Percentiles rank a stretch among this genome's conserved stretches.
Conservation (phyloP, 495 filamentous ascomycete genomes). For the Schizothecium vesticola region DNA sequence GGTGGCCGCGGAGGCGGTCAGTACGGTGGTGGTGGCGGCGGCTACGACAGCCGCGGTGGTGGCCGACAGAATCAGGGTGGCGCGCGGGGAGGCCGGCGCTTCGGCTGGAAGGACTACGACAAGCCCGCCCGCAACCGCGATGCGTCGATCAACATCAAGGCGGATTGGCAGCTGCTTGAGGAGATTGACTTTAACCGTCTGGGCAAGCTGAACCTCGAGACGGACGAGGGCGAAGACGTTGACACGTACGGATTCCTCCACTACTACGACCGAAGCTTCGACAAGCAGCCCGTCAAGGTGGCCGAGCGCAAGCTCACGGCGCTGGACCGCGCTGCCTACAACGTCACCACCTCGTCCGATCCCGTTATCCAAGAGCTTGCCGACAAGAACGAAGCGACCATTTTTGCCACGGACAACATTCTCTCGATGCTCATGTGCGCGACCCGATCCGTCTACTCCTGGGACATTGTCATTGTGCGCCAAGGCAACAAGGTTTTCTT, state of each 20-base stretch:
- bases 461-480: constrained; percentile 89
- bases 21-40: constrained; percentile 19
- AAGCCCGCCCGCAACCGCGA: constrained; percentile 96
- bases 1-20: constrained; percentile 37
- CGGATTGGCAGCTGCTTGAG: constrained; percentile 92
- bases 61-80: constrained; percentile 42
- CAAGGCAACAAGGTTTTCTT: constrained; percentile 96
- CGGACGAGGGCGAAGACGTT: constrained; percentile 89
- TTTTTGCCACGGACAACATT: constrained; percentile 95
- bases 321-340: constrained; percentile 91
- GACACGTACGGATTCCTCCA: constrained; percentile 94
- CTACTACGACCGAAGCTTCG: constrained; percentile 93
- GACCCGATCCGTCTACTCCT: constrained; percentile 89
- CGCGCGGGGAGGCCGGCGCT: constrained; percentile 63
- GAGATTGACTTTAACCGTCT: constrained; percentile 98
- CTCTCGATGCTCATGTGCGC: constrained; percentile 99
- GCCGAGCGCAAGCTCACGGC: constrained; percentile 79
- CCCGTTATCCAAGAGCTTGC: constrained; percentile 95
- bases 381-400: constrained; percentile 92
- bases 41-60: constrained; percentile 55
- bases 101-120: constrained; percentile 98
- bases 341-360: constrained; percentile 92
- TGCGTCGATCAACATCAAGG: constrained; percentile 86
- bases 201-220: constrained; percentile 88
- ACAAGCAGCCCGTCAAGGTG: constrained; percentile 84